Percentiles rank a stretch among this genome's conserved stretches.
These are phyloP conservation scores for Metschnikowia shivogae DNA, from an alignment of 805 yeast species.

Conservation along the genomic window DNA sequence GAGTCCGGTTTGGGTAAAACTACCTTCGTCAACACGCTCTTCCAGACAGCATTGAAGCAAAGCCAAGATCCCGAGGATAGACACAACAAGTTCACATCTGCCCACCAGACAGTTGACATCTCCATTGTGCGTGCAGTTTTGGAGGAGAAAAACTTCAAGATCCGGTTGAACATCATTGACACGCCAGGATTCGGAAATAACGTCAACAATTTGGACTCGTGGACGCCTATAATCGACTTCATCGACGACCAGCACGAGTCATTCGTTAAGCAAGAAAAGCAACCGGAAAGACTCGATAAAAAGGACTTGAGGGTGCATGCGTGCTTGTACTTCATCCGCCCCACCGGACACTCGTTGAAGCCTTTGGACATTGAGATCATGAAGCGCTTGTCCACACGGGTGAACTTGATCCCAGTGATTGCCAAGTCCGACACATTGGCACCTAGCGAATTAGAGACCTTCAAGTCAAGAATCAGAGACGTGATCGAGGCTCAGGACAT, in stretches of 20 bases:
- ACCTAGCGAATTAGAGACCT: slow-evolving; percentile 60
- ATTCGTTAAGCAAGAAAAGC: slow-evolving; percentile 89
- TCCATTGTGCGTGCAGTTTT: slow-evolving; percentile 75
- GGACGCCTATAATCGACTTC: slow-evolving; percentile 85
- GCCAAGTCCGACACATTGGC: slow-evolving; percentile 86
- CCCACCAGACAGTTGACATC: slow-evolving; percentile 69
- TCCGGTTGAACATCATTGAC: slow-evolving; percentile 77
- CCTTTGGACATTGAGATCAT: slow-evolving; percentile 86
- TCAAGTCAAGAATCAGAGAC: slow-evolving; percentile 74
- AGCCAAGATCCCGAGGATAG: slow-evolving; percentile 52
- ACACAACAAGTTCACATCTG: slow-evolving; percentile 50
- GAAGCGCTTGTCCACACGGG: slow-evolving; percentile 77
- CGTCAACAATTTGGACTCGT: slow-evolving; percentile 77
- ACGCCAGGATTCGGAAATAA: slow-evolving; percentile 95
- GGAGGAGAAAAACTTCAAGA: slow-evolving; percentile 77
- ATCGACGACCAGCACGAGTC: slow-evolving; percentile 88
- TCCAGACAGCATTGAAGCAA: slow-evolving; percentile 67
- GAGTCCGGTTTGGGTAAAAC: slow-evolving; percentile 91
- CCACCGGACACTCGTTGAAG: slow-evolving; percentile 83
- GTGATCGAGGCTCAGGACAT: slow-evolving; percentile 83
- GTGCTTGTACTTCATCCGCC: slow-evolving; percentile 84
- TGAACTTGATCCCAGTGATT: slow-evolving; percentile 83
- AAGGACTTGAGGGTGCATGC: slow-evolving; percentile 89
- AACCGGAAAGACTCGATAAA: slow-evolving; percentile 63
- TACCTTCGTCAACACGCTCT: slow-evolving; percentile 82